Evolutionary conservation across 1,284 basidiomycete genomes (phyloP), one percentile per base, ranked within the genome.

Genomic region (Inonotus hispidus): DNA sequence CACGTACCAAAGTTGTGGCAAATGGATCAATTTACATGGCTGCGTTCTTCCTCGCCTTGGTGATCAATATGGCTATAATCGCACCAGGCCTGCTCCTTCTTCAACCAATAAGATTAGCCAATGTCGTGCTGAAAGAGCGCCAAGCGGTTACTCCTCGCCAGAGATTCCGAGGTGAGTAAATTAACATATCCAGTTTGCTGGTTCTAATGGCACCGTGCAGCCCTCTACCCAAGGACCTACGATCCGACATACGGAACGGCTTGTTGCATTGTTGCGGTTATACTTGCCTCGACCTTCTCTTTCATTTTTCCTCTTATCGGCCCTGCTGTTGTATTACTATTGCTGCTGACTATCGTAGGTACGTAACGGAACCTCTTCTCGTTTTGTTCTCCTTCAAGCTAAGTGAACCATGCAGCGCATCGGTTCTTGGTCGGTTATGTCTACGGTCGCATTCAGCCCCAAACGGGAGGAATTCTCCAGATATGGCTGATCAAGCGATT

Each of bases 301-400:
- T 70, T 91, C 56, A 82, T 92, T 52, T 92, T 92, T 70, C 91
- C 91, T 1, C 73, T 92, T 49, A 82, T 93, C 61, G 83, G 82
- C 0, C 85, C 89, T 43, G 85, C 88, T 57, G 84, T 87, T 45
- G 75, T 84, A 25, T 60, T 92, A 37, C 72, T 92, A 58, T 71
- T 92, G 2, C 76, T 88, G 60, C 76, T 93, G 19, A 84, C 84
- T 2, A 75, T 91, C 59, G 77, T 92, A 64, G 88, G 86, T 86
- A 69, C 65, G 82, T 71, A 29, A 16, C 49, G 23, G 11, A 13
- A 6, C n/a, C 39, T 21, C n/a, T n/a, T n/a, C 4, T 39, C 21
- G 19, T 14, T 1, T 1, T 29, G 13, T 21, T 5, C 29, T 5
- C 14, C 41, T 23, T 53, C 16, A 41, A 45, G 35, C 37, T 55